Evolutionary conservation across 1,284 basidiomycete genomes (phyloP).

Genomic region (Ceratobasidium sp.): DNA sequence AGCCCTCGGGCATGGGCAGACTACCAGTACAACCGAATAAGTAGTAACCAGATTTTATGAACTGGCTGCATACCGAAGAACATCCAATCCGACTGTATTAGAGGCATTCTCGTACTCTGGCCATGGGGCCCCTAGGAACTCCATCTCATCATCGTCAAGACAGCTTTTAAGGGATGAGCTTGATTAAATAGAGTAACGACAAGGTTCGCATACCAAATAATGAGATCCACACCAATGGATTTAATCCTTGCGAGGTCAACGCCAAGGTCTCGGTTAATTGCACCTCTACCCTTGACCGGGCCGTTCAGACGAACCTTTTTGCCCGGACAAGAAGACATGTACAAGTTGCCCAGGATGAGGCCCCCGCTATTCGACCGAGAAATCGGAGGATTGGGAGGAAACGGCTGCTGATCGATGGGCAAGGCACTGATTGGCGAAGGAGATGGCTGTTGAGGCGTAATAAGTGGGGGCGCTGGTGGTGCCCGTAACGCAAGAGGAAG

Average conservation of each 20-base stretch:
- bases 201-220: conserved; percentile 74
- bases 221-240: conserved; percentile 77
- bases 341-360: conserved; percentile 78
- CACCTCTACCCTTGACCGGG: conserved; percentile 80
- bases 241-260: conserved; percentile 83
- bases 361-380: neutral
- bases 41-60: neutral
- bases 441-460: conserved; percentile 40
- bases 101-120: conserved; percentile 75
- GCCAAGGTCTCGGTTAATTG: conserved; percentile 85
- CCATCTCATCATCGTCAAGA: conserved; percentile 86
- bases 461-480: neutral
- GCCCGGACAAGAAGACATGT: conserved; percentile 93
- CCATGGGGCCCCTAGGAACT: conserved; percentile 87
- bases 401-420: neutral
- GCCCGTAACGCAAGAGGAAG: neutral
- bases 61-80: conserved; percentile 64
- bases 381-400: neutral
- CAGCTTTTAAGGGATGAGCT: conserved; percentile 65
- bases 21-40: conserved; percentile 56
- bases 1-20: conserved; percentile 91
- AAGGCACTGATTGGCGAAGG: conserved; percentile 35
- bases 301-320: conserved; percentile 93
- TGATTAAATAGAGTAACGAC: neutral
- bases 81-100: conserved; percentile 73